phyloP scores from a whole-genome alignment of 2,329 filamentous ascomycete genomes.

The Septoria linicola region DNA sequence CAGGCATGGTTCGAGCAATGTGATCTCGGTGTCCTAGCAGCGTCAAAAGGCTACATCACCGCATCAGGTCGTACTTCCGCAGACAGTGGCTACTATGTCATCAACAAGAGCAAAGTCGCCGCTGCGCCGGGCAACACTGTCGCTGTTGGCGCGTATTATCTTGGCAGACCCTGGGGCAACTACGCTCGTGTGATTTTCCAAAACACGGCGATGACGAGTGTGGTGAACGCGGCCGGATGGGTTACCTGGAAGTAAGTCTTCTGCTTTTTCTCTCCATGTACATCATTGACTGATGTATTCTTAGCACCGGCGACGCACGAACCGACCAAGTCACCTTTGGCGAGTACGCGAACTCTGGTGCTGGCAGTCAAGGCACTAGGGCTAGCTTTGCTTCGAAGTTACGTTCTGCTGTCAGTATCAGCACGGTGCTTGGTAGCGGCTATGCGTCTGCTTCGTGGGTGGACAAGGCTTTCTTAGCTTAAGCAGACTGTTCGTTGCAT shows the following conservation, averaged over 20 bases:
- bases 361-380: conserved; percentile 55
- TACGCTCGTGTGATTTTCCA: conserved; percentile 56
- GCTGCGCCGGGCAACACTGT: conserved; percentile 44
- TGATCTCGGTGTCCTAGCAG: conserved; percentile 49
- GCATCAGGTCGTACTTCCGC: conserved; percentile 43
- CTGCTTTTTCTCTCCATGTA: background rate
- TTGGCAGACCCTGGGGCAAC: conserved; percentile 55
- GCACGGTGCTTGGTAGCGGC: conserved; percentile 47
- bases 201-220: conserved; percentile 51
- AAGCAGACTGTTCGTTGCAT: no score
- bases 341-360: conserved; percentile 61
- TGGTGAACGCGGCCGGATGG: conserved; percentile 63
- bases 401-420: conserved; percentile 44
- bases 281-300: background rate
- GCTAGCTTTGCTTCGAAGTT: conserved; percentile 51
- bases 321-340: conserved; percentile 56
- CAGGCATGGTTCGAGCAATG: conserved; percentile 54
- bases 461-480: no score
- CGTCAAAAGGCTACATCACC: conserved; percentile 47
- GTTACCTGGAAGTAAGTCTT: conserved; percentile 48
- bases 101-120: conserved; percentile 53
- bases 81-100: conserved; percentile 53
- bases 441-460: conserved; percentile 33
- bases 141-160: conserved; percentile 45
- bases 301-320: conserved; percentile 42